phyloP scores from a whole-genome alignment of 345 rosid genomes.

The Rubroshorea leprosula region DNA sequence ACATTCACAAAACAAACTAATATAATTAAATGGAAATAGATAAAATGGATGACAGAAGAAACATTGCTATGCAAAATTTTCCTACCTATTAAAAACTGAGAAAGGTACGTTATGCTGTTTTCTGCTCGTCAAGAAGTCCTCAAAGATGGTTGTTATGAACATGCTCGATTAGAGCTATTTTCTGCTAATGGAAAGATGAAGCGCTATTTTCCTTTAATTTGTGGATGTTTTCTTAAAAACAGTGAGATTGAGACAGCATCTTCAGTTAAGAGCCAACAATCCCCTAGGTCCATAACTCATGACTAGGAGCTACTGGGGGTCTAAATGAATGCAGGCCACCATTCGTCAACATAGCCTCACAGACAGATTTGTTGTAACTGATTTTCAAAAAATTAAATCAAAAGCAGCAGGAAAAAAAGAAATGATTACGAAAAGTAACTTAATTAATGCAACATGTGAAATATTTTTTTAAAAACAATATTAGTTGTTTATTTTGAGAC shows the following conservation, averaged over 20 bases:
- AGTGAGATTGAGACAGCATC: constrained; percentile 36
- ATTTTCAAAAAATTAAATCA: no score
- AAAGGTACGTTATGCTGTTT: constrained; percentile 20
- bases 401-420: no score
- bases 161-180: constrained; percentile 14
- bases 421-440: no score
- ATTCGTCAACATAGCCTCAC: constrained; percentile 67
- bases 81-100: constrained; percentile 37
- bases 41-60: not conserved
- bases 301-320: constrained; percentile 47
- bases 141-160: constrained; percentile 18
- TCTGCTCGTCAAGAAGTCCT: constrained; percentile 17
- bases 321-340: constrained; percentile 52
- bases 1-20: not conserved
- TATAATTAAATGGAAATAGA: not conserved
- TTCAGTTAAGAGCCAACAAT: constrained; percentile 80
- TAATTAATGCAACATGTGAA: no score
- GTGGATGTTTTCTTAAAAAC: constrained; percentile 51
- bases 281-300: constrained; percentile 62
- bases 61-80: not conserved
- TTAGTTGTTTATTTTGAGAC: no score
- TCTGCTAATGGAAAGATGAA: constrained; percentile 23
- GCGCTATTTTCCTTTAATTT: constrained; percentile 34
- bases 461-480: no score
- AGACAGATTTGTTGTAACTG: no score